Base-by-base conservation (phyloP, 345 rosid genomes). In the Citrus cavaleriei region DNA sequence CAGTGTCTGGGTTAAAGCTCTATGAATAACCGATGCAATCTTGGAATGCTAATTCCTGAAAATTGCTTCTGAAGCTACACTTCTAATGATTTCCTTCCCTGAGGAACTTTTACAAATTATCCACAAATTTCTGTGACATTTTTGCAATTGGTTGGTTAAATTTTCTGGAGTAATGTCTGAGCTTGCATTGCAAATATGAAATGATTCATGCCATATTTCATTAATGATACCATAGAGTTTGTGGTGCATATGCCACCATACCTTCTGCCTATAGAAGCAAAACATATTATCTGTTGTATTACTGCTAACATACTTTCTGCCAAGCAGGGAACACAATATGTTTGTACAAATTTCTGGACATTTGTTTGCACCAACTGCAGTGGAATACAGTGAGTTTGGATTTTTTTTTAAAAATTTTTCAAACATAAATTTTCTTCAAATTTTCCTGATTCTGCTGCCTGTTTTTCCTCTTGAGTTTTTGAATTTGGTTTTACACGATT, bases 271-370 rank as follows among this genome's bases (percentile, higher is more conserved):
- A 16, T 46, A 12, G 60, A 61, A 64, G 60, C 71, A 42, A 75
- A 75, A 28, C 22, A 28, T 30, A 71, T 35, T 32, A 18, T 69
- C 34, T 66, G 37, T 59, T 58, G 18, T 64, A 25, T 35, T 66
- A 25, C 21, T 79, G 64, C 77, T 83, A 77, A 40, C 73, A 80
- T 79, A 37, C 57, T 80, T 77, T 79, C 78, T 57, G 28, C 51
- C 79, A 30, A 78, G 77, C 93, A 95, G 99, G 98, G 99, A 75
- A 98, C 98, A 51, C 99, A 96, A 75, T 96, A 96, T 89, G 99
- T 94, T 78, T 96, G 98, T 90, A 92, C 87, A 80, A 91, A 89
- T 88, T 94, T 96, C 95, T 93, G 94, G 94, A 93, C 97, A 65
- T 94, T 96, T 65, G 90, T 96, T 75, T 96, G 99, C 91, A 96